A percentile compares a stretch with the other conserved stretches of the same genome.
Conservation (phyloP, 768 basidiomycete species). For the Lactarius sanguifluus region DNA sequence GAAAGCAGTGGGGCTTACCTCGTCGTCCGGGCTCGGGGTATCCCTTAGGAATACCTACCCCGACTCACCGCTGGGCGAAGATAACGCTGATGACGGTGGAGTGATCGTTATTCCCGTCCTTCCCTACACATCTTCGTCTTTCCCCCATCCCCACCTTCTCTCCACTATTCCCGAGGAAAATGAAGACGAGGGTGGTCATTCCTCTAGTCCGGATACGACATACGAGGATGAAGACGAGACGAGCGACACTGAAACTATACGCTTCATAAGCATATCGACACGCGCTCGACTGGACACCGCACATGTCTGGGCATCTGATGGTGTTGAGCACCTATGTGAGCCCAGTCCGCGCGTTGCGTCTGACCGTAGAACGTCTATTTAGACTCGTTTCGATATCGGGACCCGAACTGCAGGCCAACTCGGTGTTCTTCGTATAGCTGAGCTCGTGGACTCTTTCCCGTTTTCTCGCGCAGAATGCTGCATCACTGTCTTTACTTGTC, state of each 20-base stretch:
- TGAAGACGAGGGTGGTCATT: conserved; percentile 4
- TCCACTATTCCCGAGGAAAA: conserved; percentile 15
- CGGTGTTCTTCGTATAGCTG: neutral
- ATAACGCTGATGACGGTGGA: neutral
- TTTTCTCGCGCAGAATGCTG: neutral
- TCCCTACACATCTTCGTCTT: neutral
- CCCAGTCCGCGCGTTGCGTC: neutral
- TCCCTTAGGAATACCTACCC: conserved; percentile 2
- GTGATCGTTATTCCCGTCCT: conserved; percentile 2
- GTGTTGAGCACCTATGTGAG: neutral
- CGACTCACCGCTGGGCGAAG: conserved; percentile 2
- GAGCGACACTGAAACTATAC: conserved; percentile 15
- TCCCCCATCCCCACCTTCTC: conserved; percentile 20
- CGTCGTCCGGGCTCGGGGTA: conserved; percentile 12
- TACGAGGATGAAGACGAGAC: conserved; percentile 8
- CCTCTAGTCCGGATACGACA: neutral
- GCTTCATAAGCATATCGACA: neutral
- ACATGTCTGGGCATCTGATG: neutral
- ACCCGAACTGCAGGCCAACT: neutral
- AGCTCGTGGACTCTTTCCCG: conserved; percentile 22
- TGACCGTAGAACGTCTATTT: conserved; percentile 16
- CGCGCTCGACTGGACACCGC: neutral
- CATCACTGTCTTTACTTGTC: conserved; percentile 18
- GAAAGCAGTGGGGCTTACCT: neutral
- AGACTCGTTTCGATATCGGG: neutral